Percentiles rank a stretch among this genome's conserved stretches.
Evolutionary conservation across 129 eudicot species (phyloP).

Genomic region (Apium graveolens): DNA sequence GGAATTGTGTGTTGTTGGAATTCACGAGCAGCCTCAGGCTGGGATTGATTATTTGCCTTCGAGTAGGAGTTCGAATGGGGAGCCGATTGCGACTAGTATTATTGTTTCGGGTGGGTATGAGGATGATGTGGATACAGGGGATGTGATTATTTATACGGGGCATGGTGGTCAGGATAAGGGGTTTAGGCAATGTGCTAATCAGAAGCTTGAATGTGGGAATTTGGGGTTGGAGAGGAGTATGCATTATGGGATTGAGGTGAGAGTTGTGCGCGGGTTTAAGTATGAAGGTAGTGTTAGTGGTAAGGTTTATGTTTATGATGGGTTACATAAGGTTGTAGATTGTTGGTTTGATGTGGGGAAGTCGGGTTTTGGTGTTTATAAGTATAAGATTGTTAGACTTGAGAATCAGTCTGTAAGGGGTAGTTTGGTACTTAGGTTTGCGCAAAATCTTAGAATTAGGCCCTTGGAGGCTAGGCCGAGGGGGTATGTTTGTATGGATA

Average conservation of each 20-base stretch:
- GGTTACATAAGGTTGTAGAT: conserved; percentile 43
- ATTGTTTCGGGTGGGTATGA: conserved; percentile 82
- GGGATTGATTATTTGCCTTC: conserved; percentile 66
- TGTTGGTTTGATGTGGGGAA: conserved; percentile 63
- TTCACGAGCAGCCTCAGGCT: conserved; percentile 71
- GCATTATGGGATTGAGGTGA: conserved; percentile 73
- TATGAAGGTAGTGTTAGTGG: conserved; percentile 66
- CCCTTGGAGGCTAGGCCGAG: conserved; percentile 47
- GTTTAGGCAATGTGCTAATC: conserved; percentile 47
- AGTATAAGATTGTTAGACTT: conserved; percentile 60
- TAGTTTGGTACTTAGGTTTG: conserved; percentile 40
- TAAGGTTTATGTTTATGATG: conserved; percentile 79
- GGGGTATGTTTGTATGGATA: conserved; percentile 55
- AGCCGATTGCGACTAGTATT: conserved; percentile 68
- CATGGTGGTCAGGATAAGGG: conserved; percentile 75
- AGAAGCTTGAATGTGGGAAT: conserved; percentile 71
- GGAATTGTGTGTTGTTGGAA: conserved; percentile 66
- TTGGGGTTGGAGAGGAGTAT: conserved; percentile 72
- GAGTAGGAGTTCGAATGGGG: conserved; percentile 58
- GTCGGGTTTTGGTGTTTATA: conserved; percentile 73
- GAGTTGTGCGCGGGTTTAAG: conserved; percentile 65
- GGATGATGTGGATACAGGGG: conserved; percentile 69
- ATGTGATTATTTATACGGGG: conserved; percentile 61
- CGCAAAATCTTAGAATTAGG: conserved; percentile 37
- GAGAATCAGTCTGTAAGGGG: conserved; percentile 67